Conservation (phyloP, 176 grass and related monocot genomes). For the Hordeum vulgare region MorexV3_pseudomolecules_assembly NC_058520.1:463393794-463394293, state of each 20-base stretch:
- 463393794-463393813: conserved; percentile 19
- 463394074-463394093: background rate
- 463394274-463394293: no score
- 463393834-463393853: background rate
- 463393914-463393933: background rate
- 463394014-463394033: no score
- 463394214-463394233: background rate
- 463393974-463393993: no score
- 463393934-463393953: background rate
- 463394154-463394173: background rate
- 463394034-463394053: background rate
- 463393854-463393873: background rate
- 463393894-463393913: no score
- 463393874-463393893: background rate
- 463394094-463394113: background rate
- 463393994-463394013: no score
- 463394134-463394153: background rate
- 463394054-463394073: background rate
- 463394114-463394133: background rate
- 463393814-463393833: background rate
- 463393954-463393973: background rate
- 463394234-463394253: background rate
- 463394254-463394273: background rate
- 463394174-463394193: background rate
- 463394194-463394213: background rate